These are phyloP conservation scores for Boletus reticuloceps DNA, from an alignment of 768 basidiomycete species.

Conservation along the genomic window DNA sequence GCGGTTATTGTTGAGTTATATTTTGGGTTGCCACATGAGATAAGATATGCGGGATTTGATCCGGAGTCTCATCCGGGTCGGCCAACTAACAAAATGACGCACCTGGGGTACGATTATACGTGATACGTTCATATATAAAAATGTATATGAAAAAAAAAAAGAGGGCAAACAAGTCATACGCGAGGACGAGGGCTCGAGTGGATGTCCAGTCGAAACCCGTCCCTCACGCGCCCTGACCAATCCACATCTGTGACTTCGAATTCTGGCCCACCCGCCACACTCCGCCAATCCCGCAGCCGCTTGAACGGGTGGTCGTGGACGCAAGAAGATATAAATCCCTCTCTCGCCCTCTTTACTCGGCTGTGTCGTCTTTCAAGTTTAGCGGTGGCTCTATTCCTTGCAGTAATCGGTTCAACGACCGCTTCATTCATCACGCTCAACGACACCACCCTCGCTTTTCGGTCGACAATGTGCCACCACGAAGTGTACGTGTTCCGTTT, in stretches of 20 bases:
- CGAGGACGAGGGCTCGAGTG: too few relatives aligned
- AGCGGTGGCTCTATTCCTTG: too few relatives aligned
- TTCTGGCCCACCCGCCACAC: slow-evolving; percentile 8
- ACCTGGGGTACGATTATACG: too few relatives aligned
- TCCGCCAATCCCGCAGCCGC: slow-evolving; percentile 10
- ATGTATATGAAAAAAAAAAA: not conserved
- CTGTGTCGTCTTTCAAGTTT: too few relatives aligned
- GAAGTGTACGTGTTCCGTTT: slow-evolving; percentile 30
- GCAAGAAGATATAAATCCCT: too few relatives aligned
- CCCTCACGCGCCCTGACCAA: too few relatives aligned
- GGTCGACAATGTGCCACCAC: slow-evolving; percentile 32
- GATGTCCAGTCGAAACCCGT: too few relatives aligned
- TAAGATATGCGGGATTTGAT: slow-evolving; percentile 28
- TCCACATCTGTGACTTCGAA: too few relatives aligned
- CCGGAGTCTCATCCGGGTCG: slow-evolving; percentile 11
- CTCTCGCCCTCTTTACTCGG: not conserved
- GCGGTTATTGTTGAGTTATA: too few relatives aligned
- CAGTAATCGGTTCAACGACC: not conserved
- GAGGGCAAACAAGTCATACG: too few relatives aligned
- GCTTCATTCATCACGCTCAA: not conserved
- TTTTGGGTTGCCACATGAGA: slow-evolving; percentile 11
- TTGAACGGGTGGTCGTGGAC: not conserved
- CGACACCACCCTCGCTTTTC: not conserved
- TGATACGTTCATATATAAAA: too few relatives aligned
- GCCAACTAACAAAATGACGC: too few relatives aligned